Evolutionary conservation across 495 filamentous ascomycete species (phyloP), one percentile per base, ranked within the genome.

Genomic region (Massariosphaeria phaeospora): DNA sequence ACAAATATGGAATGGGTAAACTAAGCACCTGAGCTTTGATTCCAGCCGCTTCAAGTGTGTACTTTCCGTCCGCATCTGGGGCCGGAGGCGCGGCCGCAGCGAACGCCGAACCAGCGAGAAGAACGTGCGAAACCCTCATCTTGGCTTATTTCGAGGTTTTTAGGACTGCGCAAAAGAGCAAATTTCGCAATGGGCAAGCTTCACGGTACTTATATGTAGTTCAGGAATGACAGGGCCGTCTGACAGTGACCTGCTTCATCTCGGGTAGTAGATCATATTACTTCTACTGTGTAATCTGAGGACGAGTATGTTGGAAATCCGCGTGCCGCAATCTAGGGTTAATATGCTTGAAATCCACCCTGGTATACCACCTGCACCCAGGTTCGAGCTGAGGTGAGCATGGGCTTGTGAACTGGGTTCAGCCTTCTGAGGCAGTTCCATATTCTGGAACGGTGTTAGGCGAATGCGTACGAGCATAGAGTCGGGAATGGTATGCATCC

Each of bases 11-110:
- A 31, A 26, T 21, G 35, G 13, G 13, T 23, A 35, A 26, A 25
- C 12, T 33, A 46, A 64, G 40, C 59, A 76, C 76, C 71, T 78
- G 72, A n/a, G 77, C 77, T 59, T 68, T 73, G 66, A 79, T 77
- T 8, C 71, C 73, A 18, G 64, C 55, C n/a, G 77, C 73, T 18
- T 67, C 67, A 52, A 79, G 71, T 31, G 76, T 79, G 57, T 79
- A 75, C 45, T 64, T 68, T 23, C 73, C 71, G 47, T 73, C 70
- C 12, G 64, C 30, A 9, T 55, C 71, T 1, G 73, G 73, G 1
- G 21, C 2, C 10, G 50, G 50, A 18, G 27, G 41, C 7, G 21
- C 42, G 0, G 40, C 26, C 2, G 59, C 57, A n/a, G 52, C 31
- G 35, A 30, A 31, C 29, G 42, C 38, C 15, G 59, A 29, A 42